Percentiles rank a stretch among this genome's conserved stretches.
Conservation (phyloP, 2,329 filamentous ascomycete species). For the Metarhizium anisopliae region DNA sequence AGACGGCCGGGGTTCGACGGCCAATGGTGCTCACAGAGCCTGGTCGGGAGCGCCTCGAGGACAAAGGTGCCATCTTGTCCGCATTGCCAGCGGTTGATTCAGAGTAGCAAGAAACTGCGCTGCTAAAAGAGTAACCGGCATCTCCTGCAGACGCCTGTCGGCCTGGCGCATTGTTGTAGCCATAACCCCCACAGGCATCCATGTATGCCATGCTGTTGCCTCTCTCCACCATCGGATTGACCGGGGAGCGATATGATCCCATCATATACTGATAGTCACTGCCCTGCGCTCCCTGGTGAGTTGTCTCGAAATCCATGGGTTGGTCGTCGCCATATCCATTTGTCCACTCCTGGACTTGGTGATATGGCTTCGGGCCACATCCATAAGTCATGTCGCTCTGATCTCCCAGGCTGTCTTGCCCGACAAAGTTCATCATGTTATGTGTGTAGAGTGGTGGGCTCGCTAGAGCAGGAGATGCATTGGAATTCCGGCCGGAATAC, state of each 20-base stretch:
- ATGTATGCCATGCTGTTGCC: conserved; percentile 14
- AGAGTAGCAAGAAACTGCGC: not conserved
- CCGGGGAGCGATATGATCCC: conserved; percentile 15
- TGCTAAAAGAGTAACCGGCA: conserved; percentile 12
- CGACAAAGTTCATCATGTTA: not conserved
- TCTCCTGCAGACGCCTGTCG: not conserved
- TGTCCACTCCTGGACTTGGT: conserved; percentile 15
- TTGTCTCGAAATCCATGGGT: conserved; percentile 15
- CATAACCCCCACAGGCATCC: conserved; percentile 18
- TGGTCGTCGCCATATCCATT: conserved; percentile 18
- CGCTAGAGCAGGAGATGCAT: conserved; percentile 5
- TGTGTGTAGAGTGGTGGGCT: conserved; percentile 1
- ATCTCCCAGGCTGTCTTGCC: conserved; percentile 1
- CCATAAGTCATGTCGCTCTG: conserved; percentile 9
- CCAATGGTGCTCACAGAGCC: not conserved
- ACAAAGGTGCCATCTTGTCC: not conserved
- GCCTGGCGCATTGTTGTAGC: conserved; percentile 10
- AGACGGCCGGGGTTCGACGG: not conserved
- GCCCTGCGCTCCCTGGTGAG: conserved; percentile 11
- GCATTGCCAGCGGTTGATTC: not conserved
- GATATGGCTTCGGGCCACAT: conserved; percentile 18
- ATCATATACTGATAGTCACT: conserved; percentile 16
- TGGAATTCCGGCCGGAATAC: conserved; percentile 17
- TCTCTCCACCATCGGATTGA: conserved; percentile 10
- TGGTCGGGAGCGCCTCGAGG: not conserved